Percentiles rank a stretch among this genome's conserved stretches.
Evolutionary conservation across 2,329 filamentous ascomycete genomes (phyloP).

Genomic region (Cryoendolithus antarcticus): DNA sequence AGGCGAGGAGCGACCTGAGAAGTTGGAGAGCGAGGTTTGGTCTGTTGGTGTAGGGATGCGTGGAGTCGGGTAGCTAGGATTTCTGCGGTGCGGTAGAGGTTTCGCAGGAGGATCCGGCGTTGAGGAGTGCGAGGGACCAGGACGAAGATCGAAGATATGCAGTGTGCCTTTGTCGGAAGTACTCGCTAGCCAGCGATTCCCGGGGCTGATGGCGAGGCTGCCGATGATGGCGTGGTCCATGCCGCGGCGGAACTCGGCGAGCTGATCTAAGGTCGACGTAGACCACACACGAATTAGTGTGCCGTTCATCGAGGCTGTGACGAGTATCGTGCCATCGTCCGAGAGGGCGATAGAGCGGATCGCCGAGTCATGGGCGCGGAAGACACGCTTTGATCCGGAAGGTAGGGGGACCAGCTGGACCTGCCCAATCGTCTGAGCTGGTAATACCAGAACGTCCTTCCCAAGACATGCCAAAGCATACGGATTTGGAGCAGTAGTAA

Average conservation of each 20-base stretch:
- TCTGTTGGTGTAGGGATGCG: conserved; percentile 12
- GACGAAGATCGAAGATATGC: conserved; percentile 80
- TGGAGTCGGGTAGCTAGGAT: conserved; percentile 7
- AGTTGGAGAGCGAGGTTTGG: conserved; percentile 12
- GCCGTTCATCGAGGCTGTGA: conserved; percentile 85
- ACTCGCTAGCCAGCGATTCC: conserved; percentile 67
- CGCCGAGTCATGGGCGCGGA: conserved; percentile 73
- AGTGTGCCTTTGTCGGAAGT: conserved; percentile 95
- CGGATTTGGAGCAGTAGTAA: conserved; percentile 77
- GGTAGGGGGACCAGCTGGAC: conserved; percentile 73
- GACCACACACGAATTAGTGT: conserved; percentile 81
- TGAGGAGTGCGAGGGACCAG: conserved; percentile 31
- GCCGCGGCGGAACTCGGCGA: conserved; percentile 77
- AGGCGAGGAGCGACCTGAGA: conserved; percentile 16
- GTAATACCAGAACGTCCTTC: conserved; percentile 63
- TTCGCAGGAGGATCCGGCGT: conserved; percentile 23
- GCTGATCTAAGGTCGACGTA: conserved; percentile 63
- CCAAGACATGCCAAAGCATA: conserved; percentile 70
- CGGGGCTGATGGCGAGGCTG: conserved; percentile 76
- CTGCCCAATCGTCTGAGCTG: conserved; percentile 76
- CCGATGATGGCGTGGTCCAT: conserved; percentile 81
- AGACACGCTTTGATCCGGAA: conserved; percentile 78
- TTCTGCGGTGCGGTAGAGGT: conserved; percentile 10
- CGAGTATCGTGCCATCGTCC: conserved; percentile 65
- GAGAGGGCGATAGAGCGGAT: conserved; percentile 71